Evolutionary conservation across 148 eudicot species (phyloP).

Genomic region (Salicornia ramosissima): DNA sequence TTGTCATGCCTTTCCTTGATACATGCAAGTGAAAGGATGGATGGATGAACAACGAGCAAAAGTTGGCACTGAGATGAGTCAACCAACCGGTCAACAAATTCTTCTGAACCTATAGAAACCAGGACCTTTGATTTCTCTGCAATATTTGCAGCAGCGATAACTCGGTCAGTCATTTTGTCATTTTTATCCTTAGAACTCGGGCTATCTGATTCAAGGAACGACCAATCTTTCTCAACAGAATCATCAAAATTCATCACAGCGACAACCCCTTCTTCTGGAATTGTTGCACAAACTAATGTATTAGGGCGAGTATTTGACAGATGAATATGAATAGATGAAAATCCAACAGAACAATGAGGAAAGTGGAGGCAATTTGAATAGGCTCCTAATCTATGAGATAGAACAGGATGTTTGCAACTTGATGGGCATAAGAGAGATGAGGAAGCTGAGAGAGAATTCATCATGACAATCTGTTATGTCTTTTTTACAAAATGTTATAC

Average conservation of each 20-base stretch:
- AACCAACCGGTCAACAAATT: slow-evolving; percentile 66
- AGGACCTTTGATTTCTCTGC: slow-evolving; percentile 57
- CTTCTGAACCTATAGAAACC: slow-evolving; percentile 72
- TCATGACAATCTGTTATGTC: not conserved
- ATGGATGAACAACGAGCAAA: slow-evolving; percentile 77
- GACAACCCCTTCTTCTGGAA: slow-evolving; percentile 50
- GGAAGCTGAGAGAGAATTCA: slow-evolving; percentile 39
- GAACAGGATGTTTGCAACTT: slow-evolving; percentile 23
- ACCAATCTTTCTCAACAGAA: slow-evolving; percentile 83
- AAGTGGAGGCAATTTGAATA: slow-evolving; percentile 9
- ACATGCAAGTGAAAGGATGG: slow-evolving; percentile 62
- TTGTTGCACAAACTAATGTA: slow-evolving; percentile 27
- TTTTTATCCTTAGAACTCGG: slow-evolving; percentile 41
- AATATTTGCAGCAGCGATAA: slow-evolving; percentile 61
- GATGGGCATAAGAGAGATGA: slow-evolving; percentile 31
- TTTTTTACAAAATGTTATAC: not conserved
- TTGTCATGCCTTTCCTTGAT: slow-evolving; percentile 74
- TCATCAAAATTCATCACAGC: slow-evolving; percentile 61
- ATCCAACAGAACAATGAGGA: slow-evolving; percentile 15
- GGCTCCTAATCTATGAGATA: slow-evolving; percentile 16
- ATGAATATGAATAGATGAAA: slow-evolving; percentile 15
- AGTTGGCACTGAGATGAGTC: slow-evolving; percentile 44
- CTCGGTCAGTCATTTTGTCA: slow-evolving; percentile 39
- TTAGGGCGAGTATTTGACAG: slow-evolving; percentile 6
- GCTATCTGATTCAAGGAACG: slow-evolving; percentile 62